Evolutionary conservation across 202 grass and related monocot genomes (phyloP).

Genomic region (Musa balbisiana): DNA sequence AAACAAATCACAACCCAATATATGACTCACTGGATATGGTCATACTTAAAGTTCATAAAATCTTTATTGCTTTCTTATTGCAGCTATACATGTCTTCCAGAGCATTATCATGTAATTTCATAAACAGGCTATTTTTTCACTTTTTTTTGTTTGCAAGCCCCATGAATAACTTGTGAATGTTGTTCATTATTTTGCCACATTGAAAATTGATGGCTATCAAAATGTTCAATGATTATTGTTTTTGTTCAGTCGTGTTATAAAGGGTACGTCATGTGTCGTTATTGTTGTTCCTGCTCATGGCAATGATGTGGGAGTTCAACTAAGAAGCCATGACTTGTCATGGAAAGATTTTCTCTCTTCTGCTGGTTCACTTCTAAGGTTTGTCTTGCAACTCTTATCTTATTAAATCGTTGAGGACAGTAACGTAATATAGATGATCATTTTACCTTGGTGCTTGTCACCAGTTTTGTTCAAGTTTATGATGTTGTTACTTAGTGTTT

Average conservation of each 20-base stretch:
- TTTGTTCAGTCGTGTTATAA: slow-evolving; percentile 53
- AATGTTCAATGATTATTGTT: slow-evolving; percentile 14
- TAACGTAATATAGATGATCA: not conserved
- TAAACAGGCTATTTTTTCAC: not conserved
- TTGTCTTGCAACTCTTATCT: not conserved
- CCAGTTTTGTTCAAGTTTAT: not conserved
- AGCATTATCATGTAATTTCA: no score
- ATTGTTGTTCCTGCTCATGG: slow-evolving; percentile 62
- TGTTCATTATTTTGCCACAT: not conserved
- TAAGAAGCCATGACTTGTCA: slow-evolving; percentile 64
- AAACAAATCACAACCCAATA: no score
- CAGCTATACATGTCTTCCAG: no score
- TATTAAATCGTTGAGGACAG: not conserved
- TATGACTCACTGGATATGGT: no score
- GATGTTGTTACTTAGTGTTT: not conserved
- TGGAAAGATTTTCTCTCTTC: slow-evolving; percentile 74
- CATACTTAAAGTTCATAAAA: no score
- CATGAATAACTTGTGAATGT: not conserved
- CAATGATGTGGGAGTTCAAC: slow-evolving; percentile 42
- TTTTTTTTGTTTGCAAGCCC: not conserved
- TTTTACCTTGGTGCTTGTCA: not conserved
- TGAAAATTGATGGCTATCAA: not conserved
- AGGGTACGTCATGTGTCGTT: slow-evolving; percentile 62
- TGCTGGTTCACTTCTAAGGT: slow-evolving; percentile 43
- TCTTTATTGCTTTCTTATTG: no score